Conservation (phyloP, 306 rosid species). For the Dryas alaskensis region DNA sequence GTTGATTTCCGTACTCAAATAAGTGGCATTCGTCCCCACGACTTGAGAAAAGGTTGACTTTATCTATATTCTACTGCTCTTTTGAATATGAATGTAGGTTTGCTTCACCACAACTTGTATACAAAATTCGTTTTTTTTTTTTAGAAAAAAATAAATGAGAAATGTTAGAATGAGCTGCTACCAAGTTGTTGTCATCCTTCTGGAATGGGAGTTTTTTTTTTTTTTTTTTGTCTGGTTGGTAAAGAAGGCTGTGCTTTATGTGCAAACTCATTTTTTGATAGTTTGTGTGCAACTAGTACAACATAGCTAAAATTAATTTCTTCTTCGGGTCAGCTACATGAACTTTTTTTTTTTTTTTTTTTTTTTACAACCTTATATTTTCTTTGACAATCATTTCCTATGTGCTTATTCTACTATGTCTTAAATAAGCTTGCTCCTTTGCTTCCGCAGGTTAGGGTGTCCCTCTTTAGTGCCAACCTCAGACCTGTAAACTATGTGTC, state of each 20-base stretch:
- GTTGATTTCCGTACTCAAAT: slow-evolving; percentile 85
- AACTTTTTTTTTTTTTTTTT: not conserved
- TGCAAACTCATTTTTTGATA: not conserved
- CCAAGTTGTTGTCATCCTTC: not conserved
- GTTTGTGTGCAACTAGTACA: not conserved
- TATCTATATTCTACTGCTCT: not conserved
- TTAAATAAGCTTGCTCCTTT: not conserved
- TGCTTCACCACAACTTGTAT: not conserved
- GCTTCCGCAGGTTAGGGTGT: no score
- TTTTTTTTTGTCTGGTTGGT: not conserved
- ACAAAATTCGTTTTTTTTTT: not conserved
- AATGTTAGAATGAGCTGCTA: not conserved
- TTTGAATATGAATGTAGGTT: not conserved
- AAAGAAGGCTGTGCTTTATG: not conserved
- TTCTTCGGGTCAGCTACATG: not conserved
- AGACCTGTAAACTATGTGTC: not conserved
- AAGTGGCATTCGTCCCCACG: slow-evolving; percentile 87
- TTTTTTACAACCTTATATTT: not conserved
- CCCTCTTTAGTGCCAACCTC: not conserved
- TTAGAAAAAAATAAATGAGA: no score
- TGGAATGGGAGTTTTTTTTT: not conserved
- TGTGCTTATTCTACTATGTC: not conserved
- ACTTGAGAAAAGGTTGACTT: slow-evolving; percentile 71
- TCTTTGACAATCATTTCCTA: not conserved
- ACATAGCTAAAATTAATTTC: not conserved